Conservation (phyloP, 2,329 filamentous ascomycete genomes). For the Ilyonectria destructans region DNA sequence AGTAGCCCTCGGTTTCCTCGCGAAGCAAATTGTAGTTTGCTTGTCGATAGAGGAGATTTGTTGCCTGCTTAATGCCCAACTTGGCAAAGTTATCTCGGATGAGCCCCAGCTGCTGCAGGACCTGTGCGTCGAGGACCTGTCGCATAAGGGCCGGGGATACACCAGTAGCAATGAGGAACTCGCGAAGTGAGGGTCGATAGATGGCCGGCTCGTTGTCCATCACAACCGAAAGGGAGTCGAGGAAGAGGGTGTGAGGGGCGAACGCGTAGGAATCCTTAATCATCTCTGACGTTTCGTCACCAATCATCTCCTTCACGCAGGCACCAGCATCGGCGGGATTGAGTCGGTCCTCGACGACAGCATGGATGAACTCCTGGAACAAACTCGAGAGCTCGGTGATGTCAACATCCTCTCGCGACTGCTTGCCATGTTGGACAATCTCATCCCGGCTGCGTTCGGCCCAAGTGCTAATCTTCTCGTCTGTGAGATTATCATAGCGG, state of each 20-base stretch:
- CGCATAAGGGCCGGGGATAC: slow-evolving; percentile 84
- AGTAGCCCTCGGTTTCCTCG: slow-evolving; percentile 97
- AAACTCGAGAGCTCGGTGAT: slow-evolving; percentile 78
- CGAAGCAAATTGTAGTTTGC: slow-evolving; percentile 96
- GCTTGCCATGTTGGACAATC: slow-evolving; percentile 76
- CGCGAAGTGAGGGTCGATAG: slow-evolving; percentile 69
- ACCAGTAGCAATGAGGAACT: slow-evolving; percentile 80
- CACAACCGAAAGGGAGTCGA: slow-evolving; percentile 87
- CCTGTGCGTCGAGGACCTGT: slow-evolving; percentile 83
- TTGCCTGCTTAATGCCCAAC: slow-evolving; percentile 90
- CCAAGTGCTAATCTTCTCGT: slow-evolving; percentile 80
- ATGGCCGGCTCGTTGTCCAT: slow-evolving; percentile 77
- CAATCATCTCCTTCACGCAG: slow-evolving; percentile 82
- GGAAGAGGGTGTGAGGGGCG: slow-evolving; percentile 80
- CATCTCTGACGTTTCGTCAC: slow-evolving; percentile 67
- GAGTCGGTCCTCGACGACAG: slow-evolving; percentile 80
- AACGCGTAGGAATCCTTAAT: slow-evolving; percentile 68
- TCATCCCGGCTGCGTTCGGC: slow-evolving; percentile 75
- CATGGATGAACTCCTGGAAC: slow-evolving; percentile 88
- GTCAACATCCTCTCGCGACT: slow-evolving; percentile 79
- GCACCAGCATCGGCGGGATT: slow-evolving; percentile 79
- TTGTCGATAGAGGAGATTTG: slow-evolving; percentile 93
- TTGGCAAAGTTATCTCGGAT: slow-evolving; percentile 89
- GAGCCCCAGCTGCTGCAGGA: slow-evolving; percentile 83
- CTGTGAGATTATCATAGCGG: slow-evolving; percentile 83